phyloP scores from a whole-genome alignment of 768 basidiomycete genomes.

The Gloeostereum incarnatum region DNA sequence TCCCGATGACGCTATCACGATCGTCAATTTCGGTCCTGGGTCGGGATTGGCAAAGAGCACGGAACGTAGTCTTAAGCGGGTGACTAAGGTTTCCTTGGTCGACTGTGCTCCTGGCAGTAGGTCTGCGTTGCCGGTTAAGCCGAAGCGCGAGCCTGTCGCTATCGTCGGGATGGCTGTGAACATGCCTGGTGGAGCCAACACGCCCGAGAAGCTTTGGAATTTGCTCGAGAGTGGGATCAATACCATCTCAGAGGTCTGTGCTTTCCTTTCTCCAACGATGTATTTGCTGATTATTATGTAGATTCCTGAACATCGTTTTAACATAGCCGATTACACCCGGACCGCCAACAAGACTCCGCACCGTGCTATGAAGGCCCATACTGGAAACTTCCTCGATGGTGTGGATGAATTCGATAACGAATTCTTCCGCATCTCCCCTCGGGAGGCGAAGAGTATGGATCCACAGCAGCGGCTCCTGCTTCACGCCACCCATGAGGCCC shows the following conservation, averaged over 20 bases:
- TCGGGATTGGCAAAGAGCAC: constrained; percentile 26
- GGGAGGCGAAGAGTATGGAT: constrained; percentile 70
- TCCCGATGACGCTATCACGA: constrained; percentile 14
- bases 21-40: constrained; percentile 46
- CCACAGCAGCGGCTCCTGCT: constrained; percentile 67
- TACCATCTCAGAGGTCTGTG: constrained; percentile 43
- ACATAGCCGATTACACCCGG: constrained; percentile 26
- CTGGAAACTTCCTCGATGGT: constrained; percentile 55
- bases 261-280: constrained; percentile 3
- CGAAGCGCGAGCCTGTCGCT: constrained; percentile 47
- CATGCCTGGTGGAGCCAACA: constrained; percentile 42
- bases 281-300: constrained; percentile 15
- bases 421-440: constrained; percentile 67
- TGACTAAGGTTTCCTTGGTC: not conserved
- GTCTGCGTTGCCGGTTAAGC: too few species aligned
- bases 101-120: not conserved
- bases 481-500: constrained; percentile 56
- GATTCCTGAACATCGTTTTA: constrained; percentile 58
- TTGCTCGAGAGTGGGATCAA: constrained; percentile 46
- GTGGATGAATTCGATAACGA: constrained; percentile 55
- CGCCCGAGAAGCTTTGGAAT: constrained; percentile 46
- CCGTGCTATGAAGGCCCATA: constrained; percentile 39
- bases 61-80: constrained; percentile 21
- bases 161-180: constrained; percentile 66
- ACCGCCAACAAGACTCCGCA: constrained; percentile 15